Percentiles rank a stretch among this genome's conserved stretches.
Conservation (phyloP, 2,329 filamentous ascomycete genomes). For the Bipolaris bicolor region DNA sequence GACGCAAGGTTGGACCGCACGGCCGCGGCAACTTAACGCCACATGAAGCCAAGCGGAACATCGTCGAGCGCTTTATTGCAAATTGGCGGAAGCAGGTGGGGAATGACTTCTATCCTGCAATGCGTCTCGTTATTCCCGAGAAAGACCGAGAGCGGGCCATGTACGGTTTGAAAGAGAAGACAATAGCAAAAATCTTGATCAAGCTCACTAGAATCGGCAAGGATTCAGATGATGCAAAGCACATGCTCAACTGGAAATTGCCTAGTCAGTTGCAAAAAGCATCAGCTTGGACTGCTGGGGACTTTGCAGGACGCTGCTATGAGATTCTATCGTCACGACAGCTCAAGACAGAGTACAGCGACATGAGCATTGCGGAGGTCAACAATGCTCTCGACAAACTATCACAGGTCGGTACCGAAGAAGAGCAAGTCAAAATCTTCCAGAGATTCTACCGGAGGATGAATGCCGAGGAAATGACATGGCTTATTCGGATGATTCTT, state of each 20-base stretch:
- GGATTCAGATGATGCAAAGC: conserved; percentile 86
- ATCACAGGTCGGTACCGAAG: conserved; percentile 75
- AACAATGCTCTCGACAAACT: conserved; percentile 84
- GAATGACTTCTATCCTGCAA: conserved; percentile 88
- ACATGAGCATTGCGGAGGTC: conserved; percentile 87
- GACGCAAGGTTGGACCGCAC: conserved; percentile 66
- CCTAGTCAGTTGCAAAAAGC: conserved; percentile 64
- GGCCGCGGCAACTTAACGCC: conserved; percentile 67
- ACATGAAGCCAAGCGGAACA: conserved; percentile 77
- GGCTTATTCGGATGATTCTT: conserved; percentile 92
- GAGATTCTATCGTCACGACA: conserved; percentile 85
- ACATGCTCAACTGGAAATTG: conserved; percentile 88
- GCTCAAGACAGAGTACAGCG: conserved; percentile 73
- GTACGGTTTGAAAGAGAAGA: conserved; percentile 92
- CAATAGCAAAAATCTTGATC: conserved; percentile 87
- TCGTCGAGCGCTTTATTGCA: conserved; percentile 85
- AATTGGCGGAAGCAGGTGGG: conserved; percentile 89
- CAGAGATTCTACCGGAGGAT: conserved; percentile 85
- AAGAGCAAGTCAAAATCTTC: conserved; percentile 82
- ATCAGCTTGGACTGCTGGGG: conserved; percentile 70
- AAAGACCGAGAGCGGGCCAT: conserved; percentile 91
- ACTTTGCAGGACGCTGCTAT: conserved; percentile 89
- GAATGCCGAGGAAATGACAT: conserved; percentile 92
- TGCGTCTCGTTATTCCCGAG: conserved; percentile 89
- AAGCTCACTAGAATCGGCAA: conserved; percentile 91